These are phyloP conservation scores for Ascochyta lentis DNA, from an alignment of 2,329 filamentous ascomycete species.

Conservation along the genomic window DNA sequence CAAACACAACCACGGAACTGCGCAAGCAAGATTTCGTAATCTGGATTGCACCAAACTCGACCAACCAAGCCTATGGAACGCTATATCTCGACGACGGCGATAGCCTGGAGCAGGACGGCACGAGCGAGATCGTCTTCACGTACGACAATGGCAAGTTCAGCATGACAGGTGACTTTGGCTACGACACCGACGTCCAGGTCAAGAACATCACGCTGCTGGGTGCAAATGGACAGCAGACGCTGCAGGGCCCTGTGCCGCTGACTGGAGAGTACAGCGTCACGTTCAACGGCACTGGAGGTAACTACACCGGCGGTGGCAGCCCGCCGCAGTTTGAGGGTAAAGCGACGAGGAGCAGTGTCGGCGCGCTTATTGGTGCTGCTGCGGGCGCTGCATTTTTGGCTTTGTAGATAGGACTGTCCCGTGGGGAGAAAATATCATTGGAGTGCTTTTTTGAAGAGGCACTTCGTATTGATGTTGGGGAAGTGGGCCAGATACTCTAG, in stretches of 20 bases:
- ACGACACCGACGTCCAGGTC: conserved; percentile 40
- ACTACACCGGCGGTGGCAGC: conserved; percentile 7
- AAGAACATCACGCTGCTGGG: conserved; percentile 40
- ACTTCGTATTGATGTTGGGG: background rate
- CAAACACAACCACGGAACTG: conserved; percentile 69
- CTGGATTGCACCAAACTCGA: conserved; percentile 68
- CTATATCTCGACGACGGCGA: conserved; percentile 82
- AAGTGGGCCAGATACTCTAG: conserved; percentile 1
- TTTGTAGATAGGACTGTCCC: background rate
- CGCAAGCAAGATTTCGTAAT: conserved; percentile 74
- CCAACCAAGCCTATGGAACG: conserved; percentile 69
- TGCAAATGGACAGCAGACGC: conserved; percentile 57
- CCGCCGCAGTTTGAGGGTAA: conserved; percentile 18
- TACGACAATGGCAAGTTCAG: conserved; percentile 63
- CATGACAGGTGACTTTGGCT: conserved; percentile 63
- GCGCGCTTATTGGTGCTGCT: conserved; percentile 12
- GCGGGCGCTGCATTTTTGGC: conserved; percentile 3
- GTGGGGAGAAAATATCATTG: background rate
- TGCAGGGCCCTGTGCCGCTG: conserved; percentile 52
- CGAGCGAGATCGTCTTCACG: conserved; percentile 64
- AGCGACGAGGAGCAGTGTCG: background rate
- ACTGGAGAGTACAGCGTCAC: conserved; percentile 22
- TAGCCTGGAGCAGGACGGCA: conserved; percentile 64
- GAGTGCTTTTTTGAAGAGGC: background rate
- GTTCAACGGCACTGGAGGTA: conserved; percentile 11